phyloP scores from a whole-genome alignment of 768 basidiomycete species.

The Termitomyces sp. region DNA sequence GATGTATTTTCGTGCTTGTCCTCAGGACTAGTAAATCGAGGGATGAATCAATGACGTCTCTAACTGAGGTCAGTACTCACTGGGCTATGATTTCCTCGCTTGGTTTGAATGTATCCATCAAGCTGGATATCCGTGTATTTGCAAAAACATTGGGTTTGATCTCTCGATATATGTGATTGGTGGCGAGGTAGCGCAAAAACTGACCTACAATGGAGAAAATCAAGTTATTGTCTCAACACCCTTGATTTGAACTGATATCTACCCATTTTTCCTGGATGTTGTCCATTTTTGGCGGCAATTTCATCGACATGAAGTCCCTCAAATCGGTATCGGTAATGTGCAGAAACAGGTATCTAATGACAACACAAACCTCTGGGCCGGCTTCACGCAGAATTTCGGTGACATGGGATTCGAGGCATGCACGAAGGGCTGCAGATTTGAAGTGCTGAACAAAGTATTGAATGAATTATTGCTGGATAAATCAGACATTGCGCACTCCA shows the following conservation, averaged over 20 bases:
- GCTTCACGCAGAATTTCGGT: constrained; percentile 31
- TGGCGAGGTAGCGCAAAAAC: constrained; percentile 9
- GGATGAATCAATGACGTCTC: not conserved
- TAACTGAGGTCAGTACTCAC: not conserved
- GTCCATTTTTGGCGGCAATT: constrained; percentile 21
- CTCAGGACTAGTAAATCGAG: not conserved
- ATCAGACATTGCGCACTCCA: constrained; percentile 1
- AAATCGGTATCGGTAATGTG: no score
- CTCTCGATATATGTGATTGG: constrained; percentile 19
- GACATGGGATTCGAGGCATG: constrained; percentile 25
- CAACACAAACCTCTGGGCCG: constrained; percentile 11
- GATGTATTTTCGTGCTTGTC: constrained; percentile 12
- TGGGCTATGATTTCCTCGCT: not conserved
- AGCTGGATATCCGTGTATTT: constrained; percentile 28
- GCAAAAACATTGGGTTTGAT: constrained; percentile 26
- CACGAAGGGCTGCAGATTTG: constrained; percentile 20
- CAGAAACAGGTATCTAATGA: not conserved
- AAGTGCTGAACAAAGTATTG: constrained; percentile 3
- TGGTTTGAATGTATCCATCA: constrained; percentile 20
- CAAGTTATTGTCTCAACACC: not conserved
- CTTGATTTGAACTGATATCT: not conserved
- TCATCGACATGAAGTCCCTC: constrained; percentile 27
- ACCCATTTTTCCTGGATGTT: constrained; percentile 29
- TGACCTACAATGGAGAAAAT: not conserved
- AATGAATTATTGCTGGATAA: not conserved